These are phyloP conservation scores for Sonneratia caseolaris DNA, from an alignment of 345 rosid species.

Conservation along the genomic window DNA sequence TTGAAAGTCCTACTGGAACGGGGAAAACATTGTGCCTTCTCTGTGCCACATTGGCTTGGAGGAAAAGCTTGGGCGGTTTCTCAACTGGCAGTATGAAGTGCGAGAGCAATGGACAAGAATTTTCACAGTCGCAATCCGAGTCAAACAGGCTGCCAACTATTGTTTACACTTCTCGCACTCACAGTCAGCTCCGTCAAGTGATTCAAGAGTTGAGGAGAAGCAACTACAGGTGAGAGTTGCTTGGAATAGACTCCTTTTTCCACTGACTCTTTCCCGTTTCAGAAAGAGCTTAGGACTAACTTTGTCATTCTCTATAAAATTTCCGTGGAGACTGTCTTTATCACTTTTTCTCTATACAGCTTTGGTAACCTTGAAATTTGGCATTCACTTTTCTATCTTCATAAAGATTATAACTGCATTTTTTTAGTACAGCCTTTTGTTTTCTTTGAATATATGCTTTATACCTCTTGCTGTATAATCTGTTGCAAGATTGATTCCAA, in stretches of 20 bases:
- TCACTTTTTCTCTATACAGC: background rate
- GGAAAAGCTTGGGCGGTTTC: constrained; percentile 78
- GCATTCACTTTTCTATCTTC: background rate
- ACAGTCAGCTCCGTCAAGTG: constrained; percentile 95
- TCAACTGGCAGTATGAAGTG: constrained; percentile 34
- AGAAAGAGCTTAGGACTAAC: background rate
- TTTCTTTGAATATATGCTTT: background rate
- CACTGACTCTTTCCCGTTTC: background rate
- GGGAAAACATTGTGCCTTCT: constrained; percentile 94
- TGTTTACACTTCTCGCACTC: constrained; percentile 82
- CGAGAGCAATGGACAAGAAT: constrained; percentile 21
- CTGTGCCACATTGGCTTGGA: constrained; percentile 97
- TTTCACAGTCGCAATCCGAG: constrained; percentile 19
- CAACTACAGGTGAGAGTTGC: constrained; percentile 57
- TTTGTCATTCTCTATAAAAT: background rate
- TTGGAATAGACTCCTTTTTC: background rate
- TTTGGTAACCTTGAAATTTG: background rate
- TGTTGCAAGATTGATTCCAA: background rate
- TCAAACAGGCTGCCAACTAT: constrained; percentile 50
- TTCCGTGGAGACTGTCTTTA: background rate
- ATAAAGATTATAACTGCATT: background rate
- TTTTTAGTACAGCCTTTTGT: background rate
- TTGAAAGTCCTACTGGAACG: constrained; percentile 98
- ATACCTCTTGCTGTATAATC: background rate
- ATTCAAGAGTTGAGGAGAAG: constrained; percentile 77